A percentile compares a stretch with the other conserved stretches of the same genome.
Conservation (phyloP, 2,329 filamentous ascomycete species). For the Tolypocladium paradoxum region DNA sequence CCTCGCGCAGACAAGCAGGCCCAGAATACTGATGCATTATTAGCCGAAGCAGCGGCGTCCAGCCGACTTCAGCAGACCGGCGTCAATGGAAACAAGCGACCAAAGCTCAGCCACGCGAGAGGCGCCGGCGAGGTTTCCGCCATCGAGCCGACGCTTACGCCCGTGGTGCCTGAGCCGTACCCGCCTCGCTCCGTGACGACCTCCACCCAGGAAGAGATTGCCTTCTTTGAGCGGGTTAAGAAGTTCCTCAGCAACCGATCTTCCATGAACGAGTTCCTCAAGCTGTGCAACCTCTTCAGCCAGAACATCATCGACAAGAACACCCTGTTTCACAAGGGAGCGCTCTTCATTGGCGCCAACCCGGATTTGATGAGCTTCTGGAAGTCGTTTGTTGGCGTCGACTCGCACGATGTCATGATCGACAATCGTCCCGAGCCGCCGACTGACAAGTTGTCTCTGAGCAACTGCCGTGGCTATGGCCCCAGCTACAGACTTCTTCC, state of each 20-base stretch:
- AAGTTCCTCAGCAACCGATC: conserved; percentile 91
- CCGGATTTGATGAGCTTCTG: conserved; percentile 84
- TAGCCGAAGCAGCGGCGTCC: conserved; percentile 30
- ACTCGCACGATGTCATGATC: conserved; percentile 65
- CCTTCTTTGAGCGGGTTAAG: conserved; percentile 93
- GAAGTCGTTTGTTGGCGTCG: conserved; percentile 70
- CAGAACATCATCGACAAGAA: conserved; percentile 85
- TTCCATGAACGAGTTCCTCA: conserved; percentile 89
- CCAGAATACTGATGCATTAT: conserved; percentile 34
- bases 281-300: conserved; percentile 91
- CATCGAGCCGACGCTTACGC: conserved; percentile 79
- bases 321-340: conserved; percentile 71
- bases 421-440: conserved; percentile 69
- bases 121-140: conserved; percentile 46
- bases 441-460: conserved; percentile 75
- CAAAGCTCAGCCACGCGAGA: conserved; percentile 64
- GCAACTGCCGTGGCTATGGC: conserved; percentile 89
- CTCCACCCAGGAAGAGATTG: conserved; percentile 75
- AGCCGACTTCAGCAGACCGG: conserved; percentile 18
- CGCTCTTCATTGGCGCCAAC: conserved; percentile 78
- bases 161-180: conserved; percentile 77
- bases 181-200: conserved; percentile 62
- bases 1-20: conserved; percentile 49
- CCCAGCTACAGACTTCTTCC: conserved; percentile 91
- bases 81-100: conserved; percentile 45